Evolutionary conservation across 129 eudicot species (phyloP), one percentile per base, ranked within the genome.

Genomic region (Kitagawia praeruptora): DNA sequence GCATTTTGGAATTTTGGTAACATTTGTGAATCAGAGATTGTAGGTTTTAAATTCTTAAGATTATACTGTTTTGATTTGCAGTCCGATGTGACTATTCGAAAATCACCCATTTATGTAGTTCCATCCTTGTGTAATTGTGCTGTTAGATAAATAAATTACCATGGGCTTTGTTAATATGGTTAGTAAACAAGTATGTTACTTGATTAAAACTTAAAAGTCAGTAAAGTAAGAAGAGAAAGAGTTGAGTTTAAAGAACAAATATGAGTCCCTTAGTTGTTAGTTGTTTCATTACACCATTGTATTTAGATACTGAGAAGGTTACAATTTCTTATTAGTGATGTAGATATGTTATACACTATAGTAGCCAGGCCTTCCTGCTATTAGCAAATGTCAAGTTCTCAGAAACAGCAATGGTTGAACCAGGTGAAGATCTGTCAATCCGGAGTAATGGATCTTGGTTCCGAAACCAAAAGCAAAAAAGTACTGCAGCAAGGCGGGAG

Each of bases 391-490:
- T 51, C 1, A 8, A 44, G 21, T 23, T 45, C 40, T 71, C 51
- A 42, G 40, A 12, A 37, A 64, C 46, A 34, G 16, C 37, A 49
- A 41, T 58, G 38, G 75, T 76, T 54, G 75, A 34, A 84, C 76
- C 78, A 90, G 97, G 84, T 45, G 95, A 88, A 83, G 83, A 84
- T 77, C 54, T 81, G 74, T 78, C 84, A 70, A 75, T 84, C 84
- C 88, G 83, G 56, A 84, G 83, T 37, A 76, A 91, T 79, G 91
- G 82, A 53, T 25, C 80, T 48, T 85, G 94, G 96, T 90, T 82
- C 77, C 92, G 87, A 86, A 89, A 92, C 69, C 92, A 83, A 79
- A 89, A 92, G 69, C 92, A 83, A 79, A 89, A 82, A 79, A 79
- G 70, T 42, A 82, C 84, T 75, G 91, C 89, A 76, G 93, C 97